phyloP scores from a whole-genome alignment of 305 asterid species.

The Plantago coronopus region DNA sequence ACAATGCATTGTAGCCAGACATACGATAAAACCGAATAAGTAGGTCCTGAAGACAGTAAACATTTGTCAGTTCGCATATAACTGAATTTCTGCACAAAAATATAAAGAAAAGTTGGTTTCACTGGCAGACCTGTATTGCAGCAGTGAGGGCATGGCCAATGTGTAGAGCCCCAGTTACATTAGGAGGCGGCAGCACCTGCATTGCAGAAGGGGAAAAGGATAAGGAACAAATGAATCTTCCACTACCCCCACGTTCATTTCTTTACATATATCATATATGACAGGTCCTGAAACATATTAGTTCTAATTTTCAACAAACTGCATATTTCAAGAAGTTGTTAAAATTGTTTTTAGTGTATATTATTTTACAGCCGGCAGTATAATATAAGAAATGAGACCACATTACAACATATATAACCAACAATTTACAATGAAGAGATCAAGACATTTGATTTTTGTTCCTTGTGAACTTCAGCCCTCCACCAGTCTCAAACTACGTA shows the following conservation, averaged over 20 bases:
- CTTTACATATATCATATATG: background rate
- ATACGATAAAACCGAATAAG: conserved; percentile 92
- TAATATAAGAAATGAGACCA: background rate
- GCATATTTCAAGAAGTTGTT: background rate
- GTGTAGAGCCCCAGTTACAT: conserved; percentile 94
- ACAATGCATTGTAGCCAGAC: conserved; percentile 89
- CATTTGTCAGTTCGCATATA: conserved; percentile 20
- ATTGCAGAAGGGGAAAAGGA: conserved; percentile 20
- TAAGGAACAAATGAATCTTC: conserved; percentile 10
- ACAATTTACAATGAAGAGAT: background rate
- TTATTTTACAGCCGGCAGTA: background rate
- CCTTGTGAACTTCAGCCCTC: background rate
- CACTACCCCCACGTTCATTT: conserved; percentile 1
- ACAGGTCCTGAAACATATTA: background rate
- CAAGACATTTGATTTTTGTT: background rate
- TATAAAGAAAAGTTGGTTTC: conserved; percentile 10
- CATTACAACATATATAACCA: background rate
- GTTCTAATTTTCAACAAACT: background rate
- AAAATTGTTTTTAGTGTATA: background rate
- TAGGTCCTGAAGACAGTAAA: conserved; percentile 59
- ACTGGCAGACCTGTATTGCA: conserved; percentile 68
- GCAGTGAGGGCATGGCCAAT: conserved; percentile 97
- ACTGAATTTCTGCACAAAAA: conserved; percentile 11
- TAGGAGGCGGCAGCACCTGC: conserved; percentile 94
- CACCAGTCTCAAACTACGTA: background rate